These are phyloP conservation scores for Grifola frondosa DNA, from an alignment of 1,284 basidiomycete genomes.

Conservation along the genomic window DNA sequence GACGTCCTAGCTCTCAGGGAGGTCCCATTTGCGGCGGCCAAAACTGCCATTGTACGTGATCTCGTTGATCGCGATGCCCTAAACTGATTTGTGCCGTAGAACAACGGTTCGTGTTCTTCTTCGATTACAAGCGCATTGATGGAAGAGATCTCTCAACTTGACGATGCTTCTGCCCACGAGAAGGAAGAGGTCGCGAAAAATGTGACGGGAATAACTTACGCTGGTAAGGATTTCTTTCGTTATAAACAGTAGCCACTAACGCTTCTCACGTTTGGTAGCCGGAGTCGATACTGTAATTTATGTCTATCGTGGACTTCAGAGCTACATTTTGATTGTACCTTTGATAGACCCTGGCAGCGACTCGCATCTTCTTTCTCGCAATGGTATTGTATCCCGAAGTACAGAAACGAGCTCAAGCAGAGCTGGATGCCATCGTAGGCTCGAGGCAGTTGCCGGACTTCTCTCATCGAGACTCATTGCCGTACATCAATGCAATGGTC, in stretches of 20 bases:
- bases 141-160: neutral
- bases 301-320: neutral
- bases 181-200: slow-evolving; percentile 15
- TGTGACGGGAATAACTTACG: slow-evolving; percentile 12
- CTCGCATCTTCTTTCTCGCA: slow-evolving; percentile 18
- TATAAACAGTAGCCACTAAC: no score
- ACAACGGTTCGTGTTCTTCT: no score
- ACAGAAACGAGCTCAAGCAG: slow-evolving; percentile 11
- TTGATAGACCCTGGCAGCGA: slow-evolving; percentile 15
- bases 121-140: neutral
- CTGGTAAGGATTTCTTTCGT: slow-evolving; percentile 8
- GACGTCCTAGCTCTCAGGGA: slow-evolving; percentile 5
- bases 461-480: slow-evolving; percentile 9
- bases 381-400: slow-evolving; percentile 17
- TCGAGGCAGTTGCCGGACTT: slow-evolving; percentile 13
- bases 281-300: slow-evolving; percentile 22
- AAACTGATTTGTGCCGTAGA: no score
- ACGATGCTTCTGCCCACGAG: neutral
- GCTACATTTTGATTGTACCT: neutral
- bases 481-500: slow-evolving; percentile 19
- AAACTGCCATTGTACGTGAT: slow-evolving; percentile 9
- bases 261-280: slow-evolving; percentile 9
- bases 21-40: slow-evolving; percentile 7
- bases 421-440: slow-evolving; percentile 12
- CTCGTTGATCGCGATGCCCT: no score